Evolutionary conservation across 495 filamentous ascomycete genomes (phyloP), one percentile per base, ranked within the genome.

Genomic region (Clavariopsis aquatica): DNA sequence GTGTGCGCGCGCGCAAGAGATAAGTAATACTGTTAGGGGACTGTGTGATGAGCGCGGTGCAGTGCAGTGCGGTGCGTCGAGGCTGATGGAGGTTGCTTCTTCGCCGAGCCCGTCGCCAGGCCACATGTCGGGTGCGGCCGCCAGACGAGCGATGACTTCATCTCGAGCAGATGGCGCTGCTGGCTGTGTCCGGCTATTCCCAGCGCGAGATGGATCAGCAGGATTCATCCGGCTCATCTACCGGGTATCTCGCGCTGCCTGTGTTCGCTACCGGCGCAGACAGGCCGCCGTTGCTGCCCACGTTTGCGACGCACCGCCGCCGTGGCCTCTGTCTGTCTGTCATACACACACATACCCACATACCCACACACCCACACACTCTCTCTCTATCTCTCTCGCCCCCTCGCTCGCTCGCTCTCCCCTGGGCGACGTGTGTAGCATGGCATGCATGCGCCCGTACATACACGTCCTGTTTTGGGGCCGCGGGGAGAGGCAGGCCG

Each of bases 101-200:
- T 27, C 17, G 41, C 20, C 19, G 38, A 19, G 51, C 51, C 38
- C 38, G n/a, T 43, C 38, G 23, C 17, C 15, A 34, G 45, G 57
- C 6, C 20, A 22, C 54, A 41, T 22, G 31, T 41, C 54, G 19
- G 3, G 54, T 43, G 38, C 38, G 13, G 38, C 38, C 38, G 3
- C n/a, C 15, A 8, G 49, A 49, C 49, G 43, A 20, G 23, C 51
- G 57, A 67, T 67, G 64, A 67, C 64, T 61, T 67, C 64, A 67
- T 67, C 1, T 28, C 36, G 10, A 49, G 29, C 15, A 17, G 24
- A 17, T 54, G 23, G 59, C 46, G 3, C 38, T 43, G 38, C 2
- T 43, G 9, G 9, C 38, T 15, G 8, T 3, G 9, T 45, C 45
- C 51, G 64, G 52, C 38, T 57, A 57, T 51, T 66, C 58, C 57